A percentile compares a stretch with the other conserved stretches of the same genome.
Conservation (phyloP, 1,284 basidiomycete genomes). For the Irpex lacteus region DNA sequence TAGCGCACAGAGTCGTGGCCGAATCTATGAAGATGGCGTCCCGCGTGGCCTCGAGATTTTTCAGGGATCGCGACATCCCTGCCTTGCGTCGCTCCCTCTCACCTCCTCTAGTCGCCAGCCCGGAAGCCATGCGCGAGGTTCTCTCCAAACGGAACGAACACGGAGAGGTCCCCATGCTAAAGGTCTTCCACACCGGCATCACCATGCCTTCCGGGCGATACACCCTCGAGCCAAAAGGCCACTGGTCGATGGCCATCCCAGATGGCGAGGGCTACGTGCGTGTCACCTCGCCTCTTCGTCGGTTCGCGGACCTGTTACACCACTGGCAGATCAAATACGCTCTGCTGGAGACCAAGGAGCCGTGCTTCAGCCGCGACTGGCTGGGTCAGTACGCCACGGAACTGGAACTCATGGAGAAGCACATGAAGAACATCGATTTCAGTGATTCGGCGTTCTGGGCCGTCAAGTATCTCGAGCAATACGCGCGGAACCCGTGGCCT, state of each 20-base stretch:
- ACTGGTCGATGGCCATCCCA: conserved; percentile 72
- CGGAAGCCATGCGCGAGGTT: conserved; percentile 21
- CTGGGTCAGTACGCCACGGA: conserved; percentile 30
- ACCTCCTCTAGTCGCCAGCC: conserved; percentile 22
- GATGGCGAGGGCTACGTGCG: conserved; percentile 76
- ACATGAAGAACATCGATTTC: conserved; percentile 31
- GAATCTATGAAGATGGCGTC: conserved; percentile 88
- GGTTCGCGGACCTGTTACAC: conserved; percentile 79
- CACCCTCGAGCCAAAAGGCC: conserved; percentile 53
- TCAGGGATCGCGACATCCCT: conserved; percentile 59
- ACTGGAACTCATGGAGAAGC: conserved; percentile 24
- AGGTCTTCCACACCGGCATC: conserved; percentile 32
- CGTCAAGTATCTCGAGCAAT: conserved; percentile 30
- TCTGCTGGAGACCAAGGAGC: conserved; percentile 36
- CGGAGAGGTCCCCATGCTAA: conserved; percentile 40
- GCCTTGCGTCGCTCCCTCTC: conserved; percentile 56
- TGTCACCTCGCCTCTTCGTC: conserved; percentile 87
- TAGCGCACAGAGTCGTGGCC: conserved; percentile 56
- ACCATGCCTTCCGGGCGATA: conserved; percentile 40
- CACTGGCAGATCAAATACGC: conserved; percentile 96
- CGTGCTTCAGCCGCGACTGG: conserved; percentile 43
- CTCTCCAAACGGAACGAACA: conserved; percentile 36
- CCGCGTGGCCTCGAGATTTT: conserved; percentile 75
- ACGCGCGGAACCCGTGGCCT: conserved; percentile 25
- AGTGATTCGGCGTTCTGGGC: conserved; percentile 32